A percentile compares a stretch with the other conserved stretches of the same genome.
phyloP scores from a whole-genome alignment of 2,329 filamentous ascomycete genomes.

The Blumeriella jaapii region DNA sequence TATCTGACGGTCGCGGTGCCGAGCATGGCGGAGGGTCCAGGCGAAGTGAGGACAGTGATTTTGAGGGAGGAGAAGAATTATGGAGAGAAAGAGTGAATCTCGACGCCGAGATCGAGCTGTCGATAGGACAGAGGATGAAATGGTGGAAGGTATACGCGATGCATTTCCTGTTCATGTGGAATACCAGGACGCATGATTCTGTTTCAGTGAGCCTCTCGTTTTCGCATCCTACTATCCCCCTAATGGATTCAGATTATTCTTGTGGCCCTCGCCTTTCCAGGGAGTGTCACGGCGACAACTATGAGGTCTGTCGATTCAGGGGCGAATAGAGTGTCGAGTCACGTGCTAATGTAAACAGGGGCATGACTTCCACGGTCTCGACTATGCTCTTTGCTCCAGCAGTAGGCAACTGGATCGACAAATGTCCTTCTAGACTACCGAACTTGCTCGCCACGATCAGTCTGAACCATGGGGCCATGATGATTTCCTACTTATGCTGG shows the following conservation, averaged over 20 bases:
- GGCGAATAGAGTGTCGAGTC: too few species aligned
- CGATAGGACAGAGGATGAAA: constrained; percentile 9
- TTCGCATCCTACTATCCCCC: background rate
- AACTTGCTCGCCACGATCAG: constrained; percentile 29
- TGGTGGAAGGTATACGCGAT: constrained; percentile 35
- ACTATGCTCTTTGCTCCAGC: constrained; percentile 30
- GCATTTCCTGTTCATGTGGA: constrained; percentile 43
- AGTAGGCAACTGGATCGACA: constrained; percentile 31
- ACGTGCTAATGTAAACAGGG: constrained; percentile 13
- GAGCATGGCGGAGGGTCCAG: background rate
- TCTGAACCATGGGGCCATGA: constrained; percentile 29
- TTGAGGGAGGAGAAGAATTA: background rate
- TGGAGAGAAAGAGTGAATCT: background rate
- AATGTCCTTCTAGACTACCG: constrained; percentile 28
- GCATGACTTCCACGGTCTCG: constrained; percentile 26
- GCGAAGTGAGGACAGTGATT: background rate
- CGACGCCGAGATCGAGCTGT: background rate
- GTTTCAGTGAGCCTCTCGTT: constrained; percentile 30
- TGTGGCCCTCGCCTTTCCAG: constrained; percentile 34
- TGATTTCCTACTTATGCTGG: constrained; percentile 26
- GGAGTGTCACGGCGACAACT: constrained; percentile 29
- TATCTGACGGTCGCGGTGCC: background rate
- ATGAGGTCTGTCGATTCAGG: constrained; percentile 29
- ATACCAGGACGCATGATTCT: constrained; percentile 42
- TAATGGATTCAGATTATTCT: constrained; percentile 29